These are phyloP conservation scores for Funneliformis geosporum DNA, from an alignment of 192 early-diverging fungal species.

Conservation along the genomic window DNA sequence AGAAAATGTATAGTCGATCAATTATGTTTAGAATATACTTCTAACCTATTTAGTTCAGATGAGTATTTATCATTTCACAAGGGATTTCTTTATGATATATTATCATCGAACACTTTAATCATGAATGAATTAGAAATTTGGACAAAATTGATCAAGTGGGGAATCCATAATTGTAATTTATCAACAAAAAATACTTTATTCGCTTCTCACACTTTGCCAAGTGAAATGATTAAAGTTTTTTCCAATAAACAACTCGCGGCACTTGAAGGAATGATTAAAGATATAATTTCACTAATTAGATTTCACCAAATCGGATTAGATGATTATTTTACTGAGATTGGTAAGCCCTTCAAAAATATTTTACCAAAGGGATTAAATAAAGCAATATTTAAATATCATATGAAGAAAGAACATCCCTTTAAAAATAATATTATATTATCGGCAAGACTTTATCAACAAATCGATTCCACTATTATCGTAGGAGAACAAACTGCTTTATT, in stretches of 20 bases:
- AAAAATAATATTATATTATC: not conserved
- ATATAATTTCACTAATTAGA: too few species aligned
- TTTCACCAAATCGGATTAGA: too few species aligned
- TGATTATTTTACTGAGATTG: too few species aligned
- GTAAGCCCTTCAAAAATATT: too few species aligned
- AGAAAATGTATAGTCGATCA: too few species aligned
- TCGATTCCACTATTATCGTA: not conserved
- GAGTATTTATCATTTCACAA: not conserved
- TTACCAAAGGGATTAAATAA: not conserved
- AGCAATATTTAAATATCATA: not conserved
- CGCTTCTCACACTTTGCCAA: too few species aligned
- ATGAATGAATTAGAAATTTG: conserved; percentile 12
- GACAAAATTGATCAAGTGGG: conserved; percentile 16
- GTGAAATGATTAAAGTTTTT: too few species aligned
- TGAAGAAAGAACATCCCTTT: not conserved
- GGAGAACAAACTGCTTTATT: not conserved
- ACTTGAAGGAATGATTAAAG: not conserved
- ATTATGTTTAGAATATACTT: too few species aligned
- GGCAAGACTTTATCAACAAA: too few species aligned
- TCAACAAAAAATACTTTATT: not conserved
- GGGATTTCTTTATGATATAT: not conserved
- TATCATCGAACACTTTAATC: not conserved
- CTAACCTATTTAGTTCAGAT: not conserved
- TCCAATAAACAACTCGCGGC: not conserved
- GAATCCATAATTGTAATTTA: not conserved